Conservation (phyloP, 2,329 filamentous ascomycete genomes). For the Penicillium expansum region DNA sequence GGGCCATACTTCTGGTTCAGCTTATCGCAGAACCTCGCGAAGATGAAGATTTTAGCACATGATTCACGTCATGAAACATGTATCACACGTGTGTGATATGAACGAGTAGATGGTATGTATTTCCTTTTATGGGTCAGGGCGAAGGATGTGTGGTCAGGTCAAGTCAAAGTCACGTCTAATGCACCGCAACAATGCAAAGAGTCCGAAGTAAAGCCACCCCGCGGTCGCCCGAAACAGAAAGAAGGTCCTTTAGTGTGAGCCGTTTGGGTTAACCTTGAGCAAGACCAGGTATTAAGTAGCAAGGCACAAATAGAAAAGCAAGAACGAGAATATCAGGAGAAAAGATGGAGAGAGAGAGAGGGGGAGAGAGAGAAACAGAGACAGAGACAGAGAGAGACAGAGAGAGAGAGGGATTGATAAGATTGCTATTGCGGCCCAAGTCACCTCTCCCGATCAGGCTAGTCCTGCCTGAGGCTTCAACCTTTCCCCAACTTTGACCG, state of each 20-base stretch:
- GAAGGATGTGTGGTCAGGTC: neutral
- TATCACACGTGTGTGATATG: neutral
- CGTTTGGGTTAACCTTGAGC: neutral
- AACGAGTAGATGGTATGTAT: neutral
- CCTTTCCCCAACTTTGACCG: conserved; percentile 6
- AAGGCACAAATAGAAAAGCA: neutral
- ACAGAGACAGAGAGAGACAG: neutral
- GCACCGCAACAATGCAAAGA: neutral
- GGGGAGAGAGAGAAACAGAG: neutral
- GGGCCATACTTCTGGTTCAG: conserved; percentile 34
- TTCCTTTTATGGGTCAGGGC: neutral
- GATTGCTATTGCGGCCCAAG: conserved; percentile 25
- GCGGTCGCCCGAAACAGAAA: neutral
- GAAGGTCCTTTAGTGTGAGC: neutral
- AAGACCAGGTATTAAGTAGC: neutral
- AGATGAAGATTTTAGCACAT: conserved; percentile 20
- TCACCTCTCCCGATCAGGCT: conserved; percentile 25
- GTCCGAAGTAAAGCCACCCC: neutral
- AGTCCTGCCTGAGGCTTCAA: conserved; percentile 22
- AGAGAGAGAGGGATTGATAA: conserved; percentile 9
- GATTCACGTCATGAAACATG: neutral
- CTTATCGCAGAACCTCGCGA: conserved; percentile 21
- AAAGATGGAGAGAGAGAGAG: neutral
- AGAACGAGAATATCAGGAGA: neutral
- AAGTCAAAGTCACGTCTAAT: neutral